Base-by-base conservation (phyloP, 768 basidiomycete genomes). In the Coprinopsis cinerea region DNA sequence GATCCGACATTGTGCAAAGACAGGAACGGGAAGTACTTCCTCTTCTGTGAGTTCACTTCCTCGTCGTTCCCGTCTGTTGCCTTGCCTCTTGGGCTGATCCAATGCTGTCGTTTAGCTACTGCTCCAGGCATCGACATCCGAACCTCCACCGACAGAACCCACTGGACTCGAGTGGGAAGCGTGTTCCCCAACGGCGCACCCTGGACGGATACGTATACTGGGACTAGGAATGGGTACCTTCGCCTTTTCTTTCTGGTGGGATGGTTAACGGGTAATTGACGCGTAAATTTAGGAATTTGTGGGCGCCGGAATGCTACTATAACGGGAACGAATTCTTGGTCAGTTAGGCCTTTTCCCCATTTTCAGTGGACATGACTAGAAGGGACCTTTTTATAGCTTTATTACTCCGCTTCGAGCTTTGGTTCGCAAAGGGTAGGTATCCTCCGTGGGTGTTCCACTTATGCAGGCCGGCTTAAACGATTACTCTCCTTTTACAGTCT, bases 371-470 rank as follows among this genome's bases (percentile, higher is more conserved):
- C n/a, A 47, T 28, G 22, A 23, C 47, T 27, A 10, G 18, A 23
- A n/a, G n/a, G 34, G 24, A 15, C 39, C 20, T 54, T n/a, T 5
- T 32, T 15, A 25, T 41, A 78, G 78, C 62, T 79, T 3, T 79
- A 77, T 61, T 80, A 79, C 56, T 61, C 77, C 1, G 78, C 78
- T 1, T 78, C 77, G 1, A 72, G 68, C 43, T 79, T 79, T 56
- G 78, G 78, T 15, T 76, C 74, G 0, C 73, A 76, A 57, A 74
- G 74, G 7, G 73, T 72, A 55, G 34, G 55, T 22, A n/a, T n/a
- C 4, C 25, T 41, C 37, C 42, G 18, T 10, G 30, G 30, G 30
- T 34, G 30, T 9, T 34, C 30, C 9, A 34, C 9, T 9, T 34
- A 34, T n/a, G 9, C 30, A 34, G 9, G 9, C 30, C 9, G 30